phyloP scores from a whole-genome alignment of 2,329 filamentous ascomycete genomes.

The Aspergillus pseudoglaucus region DNA sequence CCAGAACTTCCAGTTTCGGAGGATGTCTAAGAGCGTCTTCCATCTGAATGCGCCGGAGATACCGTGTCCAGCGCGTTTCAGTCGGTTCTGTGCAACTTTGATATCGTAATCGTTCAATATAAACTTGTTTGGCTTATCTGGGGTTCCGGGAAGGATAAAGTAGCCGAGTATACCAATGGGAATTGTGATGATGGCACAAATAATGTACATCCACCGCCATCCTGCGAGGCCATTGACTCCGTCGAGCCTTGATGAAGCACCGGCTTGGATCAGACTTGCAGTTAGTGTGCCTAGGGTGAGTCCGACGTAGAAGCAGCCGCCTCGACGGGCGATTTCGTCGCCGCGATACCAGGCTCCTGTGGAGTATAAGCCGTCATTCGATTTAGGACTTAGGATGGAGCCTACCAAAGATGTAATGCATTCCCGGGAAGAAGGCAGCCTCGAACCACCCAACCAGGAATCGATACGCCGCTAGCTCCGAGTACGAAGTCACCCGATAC shows the following conservation, averaged over 20 bases:
- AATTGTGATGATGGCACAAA: conserved; percentile 50
- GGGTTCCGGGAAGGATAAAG: conserved; percentile 48
- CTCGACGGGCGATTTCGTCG: conserved; percentile 44
- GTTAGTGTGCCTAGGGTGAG: conserved; percentile 48
- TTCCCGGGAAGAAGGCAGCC: conserved; percentile 34
- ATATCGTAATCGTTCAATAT: conserved; percentile 45
- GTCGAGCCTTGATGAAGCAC: conserved; percentile 35
- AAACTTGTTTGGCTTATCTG: conserved; percentile 44
- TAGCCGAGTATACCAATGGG: conserved; percentile 47
- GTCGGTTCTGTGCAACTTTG: conserved; percentile 39
- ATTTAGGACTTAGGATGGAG: neutral
- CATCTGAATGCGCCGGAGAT: conserved; percentile 24
- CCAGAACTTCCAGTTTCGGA: conserved; percentile 45
- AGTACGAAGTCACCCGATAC: conserved; percentile 44
- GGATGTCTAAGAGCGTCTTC: conserved; percentile 25
- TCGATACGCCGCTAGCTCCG: conserved; percentile 48
- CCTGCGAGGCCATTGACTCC: conserved; percentile 43
- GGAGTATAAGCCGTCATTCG: neutral
- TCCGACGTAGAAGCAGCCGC: conserved; percentile 49
- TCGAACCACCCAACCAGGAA: conserved; percentile 53
- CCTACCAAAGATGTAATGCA: conserved; percentile 31
- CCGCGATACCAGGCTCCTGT: conserved; percentile 44
- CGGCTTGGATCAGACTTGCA: conserved; percentile 46
- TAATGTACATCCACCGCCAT: conserved; percentile 55
- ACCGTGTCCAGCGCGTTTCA: conserved; percentile 41